Evolutionary conservation across 2,329 filamentous ascomycete genomes (phyloP), one percentile per base, ranked within the genome.

Genomic region (Exophiala phaeomuriformis): DNA sequence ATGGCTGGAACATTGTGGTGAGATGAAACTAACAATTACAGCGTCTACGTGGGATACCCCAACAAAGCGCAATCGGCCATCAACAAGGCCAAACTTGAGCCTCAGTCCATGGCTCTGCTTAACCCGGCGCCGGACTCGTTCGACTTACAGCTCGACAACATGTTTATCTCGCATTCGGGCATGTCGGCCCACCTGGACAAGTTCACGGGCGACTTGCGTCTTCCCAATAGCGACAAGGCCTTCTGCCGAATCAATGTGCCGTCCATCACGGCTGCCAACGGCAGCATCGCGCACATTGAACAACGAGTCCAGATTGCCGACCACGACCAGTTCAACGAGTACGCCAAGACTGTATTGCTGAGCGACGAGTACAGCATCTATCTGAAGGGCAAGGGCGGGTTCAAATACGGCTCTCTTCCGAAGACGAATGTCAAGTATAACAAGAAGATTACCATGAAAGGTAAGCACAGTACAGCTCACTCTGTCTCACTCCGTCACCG

Each of bases 41-140:
- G 77, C 37, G 71, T 82, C 44, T 83, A 76, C 61, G 80, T 83
- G 48, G 80, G 66, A 2, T 79, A 82, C 61, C 80, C 80, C 12
- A 73, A 76, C 32, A 79, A 79, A 53, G 79, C 79, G 33, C 80
- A 82, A 61, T 54, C 66, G 39, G 74, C 75, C 47, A 73, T 83
- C 61, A 73, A 80, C 61, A 66, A 72, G 32, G 76, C 80, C 1
- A 73, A 68, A 2, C 67, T 83, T 29, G 67, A 72, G 31, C 71
- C 82, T 56, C 75, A 69, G 1, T 66, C 69, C n/a, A 72, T 81
- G 64, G 61, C 72, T 37, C 76, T 82, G 57, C 72, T 70, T 10
- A 65, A 77, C 9, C 79, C 81, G 4, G 68, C 70, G 0, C 65
- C 77, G 1, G 65, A 78, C 6, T 68, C 72, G 1, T 69, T 82